Percentiles rank a stretch among this genome's conserved stretches.
Evolutionary conservation across 2,329 filamentous ascomycete species (phyloP).

Genomic region (Cladosporium sp.): DNA sequence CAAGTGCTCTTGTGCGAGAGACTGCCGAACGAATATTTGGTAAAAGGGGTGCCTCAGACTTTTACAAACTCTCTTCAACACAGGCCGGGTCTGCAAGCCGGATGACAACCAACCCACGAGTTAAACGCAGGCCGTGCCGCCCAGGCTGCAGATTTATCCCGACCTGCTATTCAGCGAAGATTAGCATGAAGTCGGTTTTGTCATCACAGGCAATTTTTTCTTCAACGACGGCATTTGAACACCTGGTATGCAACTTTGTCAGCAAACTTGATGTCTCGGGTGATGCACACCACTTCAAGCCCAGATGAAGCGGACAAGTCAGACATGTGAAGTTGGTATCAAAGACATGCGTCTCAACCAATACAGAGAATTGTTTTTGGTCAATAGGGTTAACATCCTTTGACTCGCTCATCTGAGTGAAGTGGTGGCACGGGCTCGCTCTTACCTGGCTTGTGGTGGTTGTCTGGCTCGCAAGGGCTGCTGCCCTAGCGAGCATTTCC

Average conservation of each 20-base stretch:
- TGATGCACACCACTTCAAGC: background rate
- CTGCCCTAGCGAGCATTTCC: background rate
- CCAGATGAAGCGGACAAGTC: background rate
- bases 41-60: conserved; percentile 1
- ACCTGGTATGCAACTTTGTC: background rate
- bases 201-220: background rate
- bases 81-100: background rate
- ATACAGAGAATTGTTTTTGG: background rate
- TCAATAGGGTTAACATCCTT: background rate
- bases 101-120: background rate
- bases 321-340: background rate
- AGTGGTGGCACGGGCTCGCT: background rate
- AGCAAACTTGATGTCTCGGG: background rate
- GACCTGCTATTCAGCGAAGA: background rate
- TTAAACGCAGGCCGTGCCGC: conserved; percentile 3
- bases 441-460: background rate
- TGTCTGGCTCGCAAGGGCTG: background rate
- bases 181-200: background rate
- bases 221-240: background rate
- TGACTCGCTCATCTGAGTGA: background rate
- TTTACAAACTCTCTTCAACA: background rate
- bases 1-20: background rate
- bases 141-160: background rate
- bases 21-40: background rate
- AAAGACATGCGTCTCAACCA: background rate